Percentiles rank a stretch among this genome's conserved stretches.
Evolutionary conservation across 1,284 basidiomycete genomes (phyloP).

Genomic region (Xerocomus amazonicus): DNA sequence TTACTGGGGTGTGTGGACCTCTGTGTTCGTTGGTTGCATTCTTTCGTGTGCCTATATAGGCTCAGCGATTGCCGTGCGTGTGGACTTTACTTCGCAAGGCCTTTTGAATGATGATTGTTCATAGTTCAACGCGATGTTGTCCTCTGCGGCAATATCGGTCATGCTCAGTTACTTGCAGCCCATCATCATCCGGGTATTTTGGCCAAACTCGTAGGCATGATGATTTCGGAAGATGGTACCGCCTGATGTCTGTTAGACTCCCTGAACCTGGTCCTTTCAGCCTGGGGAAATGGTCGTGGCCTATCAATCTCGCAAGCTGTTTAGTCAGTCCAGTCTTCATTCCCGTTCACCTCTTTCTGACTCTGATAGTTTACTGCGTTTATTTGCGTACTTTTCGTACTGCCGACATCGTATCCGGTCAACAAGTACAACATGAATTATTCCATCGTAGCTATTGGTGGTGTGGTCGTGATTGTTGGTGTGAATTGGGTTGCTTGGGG

Average conservation of each 20-base stretch:
- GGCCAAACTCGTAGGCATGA: constrained; percentile 46
- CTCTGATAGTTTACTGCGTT: constrained; percentile 47
- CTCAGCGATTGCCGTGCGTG: constrained; percentile 48
- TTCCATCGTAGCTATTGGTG: constrained; percentile 50
- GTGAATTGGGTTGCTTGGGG: constrained; percentile 34
- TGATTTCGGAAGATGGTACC: neutral
- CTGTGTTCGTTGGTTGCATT: constrained; percentile 50
- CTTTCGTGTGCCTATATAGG: constrained; percentile 60
- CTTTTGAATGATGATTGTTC: neutral
- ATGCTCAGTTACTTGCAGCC: constrained; percentile 60
- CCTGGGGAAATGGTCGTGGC: constrained; percentile 52
- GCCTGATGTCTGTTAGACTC: constrained; percentile 33
- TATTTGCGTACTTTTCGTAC: constrained; percentile 54
- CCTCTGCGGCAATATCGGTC: constrained; percentile 54
- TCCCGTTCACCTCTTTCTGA: constrained; percentile 1
- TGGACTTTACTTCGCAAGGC: neutral
- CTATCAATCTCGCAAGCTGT: constrained; percentile 47
- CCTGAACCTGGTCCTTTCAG: constrained; percentile 50
- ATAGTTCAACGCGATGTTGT: constrained; percentile 55
- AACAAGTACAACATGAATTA: constrained; percentile 65
- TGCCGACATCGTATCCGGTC: constrained; percentile 60
- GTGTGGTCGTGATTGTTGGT: constrained; percentile 36
- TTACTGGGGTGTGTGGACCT: constrained; percentile 54
- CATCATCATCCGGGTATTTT: constrained; percentile 56
- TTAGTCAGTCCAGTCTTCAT: constrained; percentile 33